phyloP scores from a whole-genome alignment of 371 early-diverging fungal species.

The Mucor piriformis region DNA sequence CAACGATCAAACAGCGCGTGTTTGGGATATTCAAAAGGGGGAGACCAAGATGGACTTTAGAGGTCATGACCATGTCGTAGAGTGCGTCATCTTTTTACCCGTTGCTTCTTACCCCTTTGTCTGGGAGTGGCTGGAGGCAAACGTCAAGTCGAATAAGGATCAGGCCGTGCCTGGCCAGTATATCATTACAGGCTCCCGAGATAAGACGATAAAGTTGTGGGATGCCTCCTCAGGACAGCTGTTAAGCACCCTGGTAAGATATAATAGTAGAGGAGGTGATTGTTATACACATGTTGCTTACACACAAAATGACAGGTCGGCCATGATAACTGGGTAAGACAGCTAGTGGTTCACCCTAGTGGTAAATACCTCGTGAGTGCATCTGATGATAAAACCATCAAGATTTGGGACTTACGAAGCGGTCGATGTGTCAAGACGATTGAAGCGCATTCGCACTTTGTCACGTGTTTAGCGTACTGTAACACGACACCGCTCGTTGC shows the following conservation, averaged over 20 bases:
- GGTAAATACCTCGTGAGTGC: slow-evolving; percentile 81
- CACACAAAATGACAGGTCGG: slow-evolving; percentile 55
- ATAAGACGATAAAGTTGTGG: slow-evolving; percentile 90
- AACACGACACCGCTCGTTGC: slow-evolving; percentile 69
- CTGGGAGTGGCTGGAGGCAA: slow-evolving; percentile 52
- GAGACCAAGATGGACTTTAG: slow-evolving; percentile 78
- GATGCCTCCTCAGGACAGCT: slow-evolving; percentile 73
- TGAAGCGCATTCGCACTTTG: slow-evolving; percentile 89
- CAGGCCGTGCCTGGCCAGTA: slow-evolving; percentile 64
- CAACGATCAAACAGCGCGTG: slow-evolving; percentile 87
- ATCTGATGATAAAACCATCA: slow-evolving; percentile 86
- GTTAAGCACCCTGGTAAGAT: slow-evolving; percentile 73
- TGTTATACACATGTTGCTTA: background rate
- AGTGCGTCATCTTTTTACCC: slow-evolving; percentile 87
- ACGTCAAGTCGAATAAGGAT: slow-evolving; percentile 15
- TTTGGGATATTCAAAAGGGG: slow-evolving; percentile 81
- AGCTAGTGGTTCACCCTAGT: slow-evolving; percentile 78
- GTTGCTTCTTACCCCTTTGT: slow-evolving; percentile 63
- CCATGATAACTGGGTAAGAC: slow-evolving; percentile 96
- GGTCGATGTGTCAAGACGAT: slow-evolving; percentile 82
- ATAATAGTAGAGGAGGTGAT: too few species aligned
- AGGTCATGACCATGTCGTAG: slow-evolving; percentile 95
- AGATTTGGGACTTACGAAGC: slow-evolving; percentile 86
- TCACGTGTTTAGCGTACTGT: slow-evolving; percentile 77
- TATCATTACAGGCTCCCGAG: slow-evolving; percentile 84